Base-by-base conservation (phyloP, 257 asterid genomes). In the Solanum commersonii region DNA sequence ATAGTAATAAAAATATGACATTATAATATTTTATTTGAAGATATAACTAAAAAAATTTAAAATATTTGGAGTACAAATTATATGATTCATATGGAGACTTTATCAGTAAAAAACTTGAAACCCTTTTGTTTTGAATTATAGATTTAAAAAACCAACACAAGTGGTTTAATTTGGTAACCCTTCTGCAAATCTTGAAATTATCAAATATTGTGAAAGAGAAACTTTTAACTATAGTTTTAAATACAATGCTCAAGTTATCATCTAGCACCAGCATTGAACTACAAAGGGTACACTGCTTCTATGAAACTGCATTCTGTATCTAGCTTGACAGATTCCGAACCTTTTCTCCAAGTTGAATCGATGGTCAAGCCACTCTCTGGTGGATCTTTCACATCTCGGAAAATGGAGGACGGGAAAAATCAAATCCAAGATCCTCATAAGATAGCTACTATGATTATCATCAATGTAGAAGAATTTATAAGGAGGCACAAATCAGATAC, bases 141-240 rank as follows among this genome's bases (percentile, higher is more conserved):
- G 65, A 20, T 56, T 7, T 2, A 56, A 56, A 20, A 56, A 56
- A 0, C 23, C 63, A 0, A 18, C n/a, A 56, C 2, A 56, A 56
- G 1, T 56, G 25, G 25, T 56, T 56, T 56, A 18, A 56, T 56
- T 56, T 56, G 65, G 5, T 56, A 56, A 56, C 12, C 27, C 25
- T 59, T 92, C 94, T 94, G 93, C 87, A 73, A 52, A 63, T 38
- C 22, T 46, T 49, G 0, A 8, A 34, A 44, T 22, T 3, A 25
- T 42, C 10, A 8, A 42, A 44, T 70, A 79, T 44, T 8, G 25
- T 79, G 38, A 79, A 79, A 27, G 3, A 38, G 22, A 76, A 38
- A 37, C 29, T 76, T 4, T 63, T 76, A n/a, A 40, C 84, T 40
- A 13, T 7, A 78, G n/a, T n/a, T 78, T n/a, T 78, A 78, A 40